These are phyloP conservation scores for Pythium phragmitis DNA, from an alignment of 352 stramenopile genomes.

Conservation along the genomic window DNA sequence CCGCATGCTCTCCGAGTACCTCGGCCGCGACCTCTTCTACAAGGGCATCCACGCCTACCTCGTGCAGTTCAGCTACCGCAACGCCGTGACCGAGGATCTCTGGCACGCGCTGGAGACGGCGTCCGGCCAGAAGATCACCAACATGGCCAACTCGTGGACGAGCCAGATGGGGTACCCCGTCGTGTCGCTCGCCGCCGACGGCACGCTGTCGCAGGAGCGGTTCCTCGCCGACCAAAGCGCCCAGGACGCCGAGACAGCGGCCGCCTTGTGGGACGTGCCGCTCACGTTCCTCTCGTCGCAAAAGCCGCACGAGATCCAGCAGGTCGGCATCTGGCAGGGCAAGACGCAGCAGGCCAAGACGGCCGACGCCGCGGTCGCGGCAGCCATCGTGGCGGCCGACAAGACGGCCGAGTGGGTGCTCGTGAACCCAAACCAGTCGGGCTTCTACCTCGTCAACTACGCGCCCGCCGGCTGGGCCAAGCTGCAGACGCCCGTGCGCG, in stretches of 20 bases:
- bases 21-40: slow-evolving; percentile 70
- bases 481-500: slow-evolving; percentile 59
- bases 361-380: slow-evolving; percentile 81
- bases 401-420: slow-evolving; percentile 90
- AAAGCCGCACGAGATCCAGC: slow-evolving; percentile 38
- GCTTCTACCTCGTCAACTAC: slow-evolving; percentile 95
- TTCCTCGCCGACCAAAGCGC: slow-evolving; percentile 86
- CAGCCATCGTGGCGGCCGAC: slow-evolving; percentile 34
- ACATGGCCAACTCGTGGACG: slow-evolving; percentile 94
- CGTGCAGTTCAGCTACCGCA: slow-evolving; percentile 91
- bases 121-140: slow-evolving; percentile 86
- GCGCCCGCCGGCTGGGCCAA: slow-evolving; percentile 81
- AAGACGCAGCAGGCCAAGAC: slow-evolving; percentile 49
- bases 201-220: slow-evolving; percentile 87
- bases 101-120: slow-evolving; percentile 92
- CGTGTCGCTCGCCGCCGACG: slow-evolving; percentile 77
- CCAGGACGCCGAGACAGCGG: slow-evolving; percentile 44
- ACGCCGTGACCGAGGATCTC: slow-evolving; percentile 95
- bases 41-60: slow-evolving; percentile 94
- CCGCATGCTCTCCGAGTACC: slow-evolving; percentile 71
- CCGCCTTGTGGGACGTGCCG: slow-evolving; percentile 85
- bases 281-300: slow-evolving; percentile 67
- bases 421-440: slow-evolving; percentile 94
- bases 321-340: slow-evolving; percentile 70
- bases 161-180: slow-evolving; percentile 94